Percentiles rank a stretch among this genome's conserved stretches.
Conservation (phyloP, 306 rosid species). For the Dryas drummondii region DNA sequence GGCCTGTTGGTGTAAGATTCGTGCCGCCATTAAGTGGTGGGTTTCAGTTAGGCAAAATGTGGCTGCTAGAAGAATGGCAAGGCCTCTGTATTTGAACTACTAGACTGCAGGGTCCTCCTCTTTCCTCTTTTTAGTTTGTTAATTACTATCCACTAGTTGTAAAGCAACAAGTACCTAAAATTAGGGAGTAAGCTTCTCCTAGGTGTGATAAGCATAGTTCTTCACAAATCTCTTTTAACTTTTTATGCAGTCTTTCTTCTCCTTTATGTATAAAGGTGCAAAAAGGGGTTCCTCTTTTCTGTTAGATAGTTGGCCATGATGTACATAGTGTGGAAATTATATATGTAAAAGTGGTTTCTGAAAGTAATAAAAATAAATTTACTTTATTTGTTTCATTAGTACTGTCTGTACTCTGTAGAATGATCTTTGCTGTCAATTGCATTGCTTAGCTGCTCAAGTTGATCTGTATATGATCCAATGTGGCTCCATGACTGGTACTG, state of each 20-base stretch:
- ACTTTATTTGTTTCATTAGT: neutral
- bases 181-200: neutral
- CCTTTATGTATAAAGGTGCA: slow-evolving; percentile 13
- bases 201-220: neutral
- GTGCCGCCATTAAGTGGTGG: slow-evolving; percentile 41
- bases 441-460: neutral
- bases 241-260: neutral
- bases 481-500: too few species aligned
- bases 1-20: slow-evolving; percentile 51
- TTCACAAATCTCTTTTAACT: neutral
- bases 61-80: slow-evolving; percentile 41
- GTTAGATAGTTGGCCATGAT: neutral
- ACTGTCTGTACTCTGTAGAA: neutral
- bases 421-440: neutral
- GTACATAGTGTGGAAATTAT: neutral
- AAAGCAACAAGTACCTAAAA: slow-evolving; percentile 10
- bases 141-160: neutral
- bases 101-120: slow-evolving; percentile 11
- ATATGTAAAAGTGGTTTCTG: neutral
- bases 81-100: slow-evolving; percentile 13
- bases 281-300: neutral
- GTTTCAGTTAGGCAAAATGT: slow-evolving; percentile 26
- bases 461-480: neutral
- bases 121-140: slow-evolving; percentile 7
- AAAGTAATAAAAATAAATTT: neutral